Percentiles rank a stretch among this genome's conserved stretches.
Evolutionary conservation across 768 basidiomycete species (phyloP).

Genomic region (Lyophyllum semitale): DNA sequence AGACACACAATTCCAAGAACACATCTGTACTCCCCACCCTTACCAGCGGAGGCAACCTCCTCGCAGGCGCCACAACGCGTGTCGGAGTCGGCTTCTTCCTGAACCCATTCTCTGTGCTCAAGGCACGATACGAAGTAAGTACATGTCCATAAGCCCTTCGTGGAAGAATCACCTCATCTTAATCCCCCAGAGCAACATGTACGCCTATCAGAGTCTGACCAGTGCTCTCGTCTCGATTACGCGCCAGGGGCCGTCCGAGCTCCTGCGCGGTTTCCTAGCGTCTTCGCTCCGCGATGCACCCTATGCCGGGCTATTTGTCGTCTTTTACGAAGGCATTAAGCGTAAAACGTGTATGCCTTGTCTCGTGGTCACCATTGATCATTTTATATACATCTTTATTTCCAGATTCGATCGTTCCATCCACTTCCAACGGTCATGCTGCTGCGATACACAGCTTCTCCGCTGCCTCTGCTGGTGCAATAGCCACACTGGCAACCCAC

Average conservation of each 20-base stretch:
- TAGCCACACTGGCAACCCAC: constrained; percentile 85
- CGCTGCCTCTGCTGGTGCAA: constrained; percentile 79
- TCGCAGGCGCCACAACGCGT: constrained; percentile 84
- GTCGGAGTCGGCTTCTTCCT: constrained; percentile 80
- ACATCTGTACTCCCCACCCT: constrained; percentile 69
- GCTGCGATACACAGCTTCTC: constrained; percentile 60
- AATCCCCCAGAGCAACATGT: constrained; percentile 67
- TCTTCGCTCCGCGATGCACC: constrained; percentile 94
- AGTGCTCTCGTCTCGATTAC: constrained; percentile 60
- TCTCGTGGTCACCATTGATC: constrained; percentile 7
- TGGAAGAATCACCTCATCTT: constrained; percentile 3
- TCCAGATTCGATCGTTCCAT: constrained; percentile 43
- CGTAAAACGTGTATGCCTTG: constrained; percentile 57
- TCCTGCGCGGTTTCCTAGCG: constrained; percentile 84
- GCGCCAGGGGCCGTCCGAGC: constrained; percentile 75
- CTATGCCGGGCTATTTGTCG: constrained; percentile 87
- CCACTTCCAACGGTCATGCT: constrained; percentile 46
- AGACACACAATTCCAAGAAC: constrained; percentile 21
- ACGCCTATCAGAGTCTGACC: constrained; percentile 64
- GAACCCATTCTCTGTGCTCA: constrained; percentile 90
- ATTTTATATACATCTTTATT: constrained; percentile 1
- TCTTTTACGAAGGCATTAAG: constrained; percentile 88
- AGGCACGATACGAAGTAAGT: constrained; percentile 87
- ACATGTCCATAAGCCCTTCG: not conserved
- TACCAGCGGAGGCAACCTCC: constrained; percentile 75